Evolutionary conservation across 2,329 filamentous ascomycete species (phyloP).

Genomic region (Phialocephala sp.): DNA sequence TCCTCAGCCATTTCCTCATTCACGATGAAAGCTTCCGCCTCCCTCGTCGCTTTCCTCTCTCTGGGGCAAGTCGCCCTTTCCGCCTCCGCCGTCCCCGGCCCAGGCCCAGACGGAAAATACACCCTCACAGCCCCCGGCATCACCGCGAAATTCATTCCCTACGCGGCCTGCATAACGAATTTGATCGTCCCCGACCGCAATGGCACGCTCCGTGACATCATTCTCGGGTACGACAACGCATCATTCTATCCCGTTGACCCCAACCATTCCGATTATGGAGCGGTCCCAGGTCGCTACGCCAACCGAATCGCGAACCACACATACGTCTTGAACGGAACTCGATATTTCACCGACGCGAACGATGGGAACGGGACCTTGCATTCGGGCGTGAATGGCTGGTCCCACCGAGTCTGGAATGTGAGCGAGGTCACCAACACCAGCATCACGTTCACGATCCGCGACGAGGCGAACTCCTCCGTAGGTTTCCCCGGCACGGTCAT

Average conservation of each 20-base stretch:
- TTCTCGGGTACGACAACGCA: conserved; percentile 77
- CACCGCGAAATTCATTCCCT: conserved; percentile 69
- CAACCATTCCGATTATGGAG: conserved; percentile 70
- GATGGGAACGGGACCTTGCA: conserved; percentile 63
- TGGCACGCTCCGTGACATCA: conserved; percentile 68
- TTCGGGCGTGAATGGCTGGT: conserved; percentile 73
- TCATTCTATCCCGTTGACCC: conserved; percentile 68
- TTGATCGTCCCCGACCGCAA: conserved; percentile 69
- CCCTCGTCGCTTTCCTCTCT: not conserved
- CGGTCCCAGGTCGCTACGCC: conserved; percentile 76
- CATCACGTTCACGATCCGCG: conserved; percentile 70
- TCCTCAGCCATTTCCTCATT: not conserved
- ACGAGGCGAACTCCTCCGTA: conserved; percentile 57
- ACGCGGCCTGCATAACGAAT: conserved; percentile 74
- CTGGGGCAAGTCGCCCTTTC: not conserved
- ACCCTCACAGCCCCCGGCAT: conserved; percentile 71
- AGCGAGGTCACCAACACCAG: conserved; percentile 58
- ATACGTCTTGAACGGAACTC: conserved; percentile 63
- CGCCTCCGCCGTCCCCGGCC: conserved; percentile 32
- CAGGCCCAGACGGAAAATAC: conserved; percentile 70
- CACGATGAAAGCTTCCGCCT: not conserved
- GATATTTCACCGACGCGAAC: conserved; percentile 60
- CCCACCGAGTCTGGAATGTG: conserved; percentile 69
- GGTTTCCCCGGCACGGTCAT: conserved; percentile 68
- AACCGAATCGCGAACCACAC: conserved; percentile 80